Percentiles rank a stretch among this genome's conserved stretches.
phyloP scores from a whole-genome alignment of 2,329 filamentous ascomycete species.

The Pestalotiopsis sp. region DNA sequence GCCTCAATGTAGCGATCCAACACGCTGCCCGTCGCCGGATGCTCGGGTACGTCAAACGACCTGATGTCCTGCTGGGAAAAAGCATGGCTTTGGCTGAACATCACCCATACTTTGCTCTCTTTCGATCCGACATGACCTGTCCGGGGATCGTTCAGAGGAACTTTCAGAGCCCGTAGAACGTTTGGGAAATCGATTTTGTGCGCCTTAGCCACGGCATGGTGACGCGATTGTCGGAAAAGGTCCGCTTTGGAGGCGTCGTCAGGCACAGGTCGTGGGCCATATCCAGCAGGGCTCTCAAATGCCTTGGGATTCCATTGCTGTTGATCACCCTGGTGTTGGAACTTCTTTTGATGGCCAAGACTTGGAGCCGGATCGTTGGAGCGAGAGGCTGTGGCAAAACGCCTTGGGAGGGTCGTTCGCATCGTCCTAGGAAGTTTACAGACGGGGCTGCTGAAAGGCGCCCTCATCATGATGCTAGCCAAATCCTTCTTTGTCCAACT shows the following conservation, averaged over 20 bases:
- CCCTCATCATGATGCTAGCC: constrained; percentile 14
- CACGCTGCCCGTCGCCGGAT: constrained; percentile 29
- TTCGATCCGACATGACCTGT: constrained; percentile 12
- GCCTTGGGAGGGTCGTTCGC: not conserved
- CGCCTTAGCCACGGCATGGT: constrained; percentile 36
- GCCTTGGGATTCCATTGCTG: not conserved
- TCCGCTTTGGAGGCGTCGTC: not conserved
- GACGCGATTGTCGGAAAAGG: not conserved
- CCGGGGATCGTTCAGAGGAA: not conserved
- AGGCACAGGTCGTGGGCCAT: not conserved
- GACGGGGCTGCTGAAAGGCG: not conserved
- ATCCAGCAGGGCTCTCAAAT: not conserved
- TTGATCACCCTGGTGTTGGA: not conserved
- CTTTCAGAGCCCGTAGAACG: constrained; percentile 9
- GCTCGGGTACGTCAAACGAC: constrained; percentile 30
- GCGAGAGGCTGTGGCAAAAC: not conserved
- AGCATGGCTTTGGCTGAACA: constrained; percentile 25
- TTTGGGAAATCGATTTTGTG: constrained; percentile 40
- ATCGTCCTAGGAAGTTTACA: not conserved
- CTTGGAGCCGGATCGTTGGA: not conserved
- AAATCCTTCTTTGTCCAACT: not conserved
- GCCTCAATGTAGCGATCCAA: constrained; percentile 28
- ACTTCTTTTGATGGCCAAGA: not conserved
- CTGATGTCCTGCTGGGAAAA: constrained; percentile 26
- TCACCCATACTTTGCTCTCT: constrained; percentile 16